Conservation (phyloP, 176 grass and related monocot genomes). For the Themeda triandra region DNA sequence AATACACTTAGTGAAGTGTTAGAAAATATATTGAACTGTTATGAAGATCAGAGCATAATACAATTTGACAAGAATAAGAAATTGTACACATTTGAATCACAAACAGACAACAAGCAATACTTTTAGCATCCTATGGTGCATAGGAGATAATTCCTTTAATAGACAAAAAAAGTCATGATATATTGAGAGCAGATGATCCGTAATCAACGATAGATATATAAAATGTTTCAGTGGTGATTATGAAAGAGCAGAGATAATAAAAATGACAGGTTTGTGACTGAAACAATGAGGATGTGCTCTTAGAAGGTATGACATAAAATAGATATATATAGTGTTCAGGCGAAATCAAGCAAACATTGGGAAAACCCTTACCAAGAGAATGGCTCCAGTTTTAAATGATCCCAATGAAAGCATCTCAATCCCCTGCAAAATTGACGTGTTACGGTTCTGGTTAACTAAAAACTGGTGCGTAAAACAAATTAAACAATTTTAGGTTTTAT, state of each 20-base stretch:
- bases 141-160: neutral
- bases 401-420: constrained; percentile 97
- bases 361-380: constrained; percentile 75
- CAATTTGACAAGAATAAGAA: neutral
- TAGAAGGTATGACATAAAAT: neutral
- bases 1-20: neutral
- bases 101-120: neutral
- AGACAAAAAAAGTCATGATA: neutral
- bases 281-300: neutral
- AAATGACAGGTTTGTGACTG: neutral
- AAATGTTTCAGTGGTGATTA: neutral
- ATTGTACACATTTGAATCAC: neutral
- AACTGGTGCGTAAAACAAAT: neutral
- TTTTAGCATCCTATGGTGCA: neutral
- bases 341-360: neutral
- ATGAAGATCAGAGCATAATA: neutral
- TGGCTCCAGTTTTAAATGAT: constrained; percentile 96
- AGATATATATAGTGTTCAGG: neutral
- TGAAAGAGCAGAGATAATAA: neutral
- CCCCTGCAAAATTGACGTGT: constrained; percentile 45
- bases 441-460: neutral
- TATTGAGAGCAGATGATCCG: neutral
- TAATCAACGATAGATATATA: too few species aligned
- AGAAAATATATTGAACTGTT: neutral
- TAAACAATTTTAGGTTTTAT: neutral